A percentile compares a stretch with the other conserved stretches of the same genome.
Evolutionary conservation across 768 basidiomycete species (phyloP).

Genomic region (Suillus decipiens): DNA sequence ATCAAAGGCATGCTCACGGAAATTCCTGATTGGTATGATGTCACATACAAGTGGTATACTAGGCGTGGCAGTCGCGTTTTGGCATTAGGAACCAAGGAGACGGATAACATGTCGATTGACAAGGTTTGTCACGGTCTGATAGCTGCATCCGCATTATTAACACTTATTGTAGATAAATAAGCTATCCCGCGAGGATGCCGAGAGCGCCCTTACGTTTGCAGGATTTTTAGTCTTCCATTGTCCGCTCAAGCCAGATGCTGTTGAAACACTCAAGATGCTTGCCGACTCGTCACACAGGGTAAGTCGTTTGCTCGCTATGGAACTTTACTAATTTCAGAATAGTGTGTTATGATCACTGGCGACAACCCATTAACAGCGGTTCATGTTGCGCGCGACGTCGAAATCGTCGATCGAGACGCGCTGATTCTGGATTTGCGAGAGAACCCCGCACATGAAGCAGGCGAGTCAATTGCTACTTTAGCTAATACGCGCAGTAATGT

Average conservation of each 20-base stretch:
- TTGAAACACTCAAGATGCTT: slow-evolving; percentile 89
- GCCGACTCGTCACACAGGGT: slow-evolving; percentile 96
- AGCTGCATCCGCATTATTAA: neutral
- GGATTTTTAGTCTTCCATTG: slow-evolving; percentile 99
- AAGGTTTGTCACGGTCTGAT: slow-evolving; percentile 47
- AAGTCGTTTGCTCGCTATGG: slow-evolving; percentile 32
- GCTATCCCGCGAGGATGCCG: slow-evolving; percentile 77
- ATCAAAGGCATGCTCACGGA: slow-evolving; percentile 81
- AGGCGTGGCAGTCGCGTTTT: slow-evolving; percentile 91
- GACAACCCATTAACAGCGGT: slow-evolving; percentile 97
- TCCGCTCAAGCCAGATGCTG: slow-evolving; percentile 91
- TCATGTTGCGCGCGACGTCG: slow-evolving; percentile 94
- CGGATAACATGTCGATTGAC: slow-evolving; percentile 67
- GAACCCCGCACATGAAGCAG: slow-evolving; percentile 66
- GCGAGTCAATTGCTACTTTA: slow-evolving; percentile 42
- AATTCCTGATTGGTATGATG: slow-evolving; percentile 84
- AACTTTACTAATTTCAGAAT: slow-evolving; percentile 1
- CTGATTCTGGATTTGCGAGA: slow-evolving; percentile 91
- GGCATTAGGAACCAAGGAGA: slow-evolving; percentile 86
- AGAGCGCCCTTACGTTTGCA: slow-evolving; percentile 78
- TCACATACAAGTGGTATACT: slow-evolving; percentile 94
- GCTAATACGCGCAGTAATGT: neutral
- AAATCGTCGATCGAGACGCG: slow-evolving; percentile 94
- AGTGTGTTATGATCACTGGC: slow-evolving; percentile 99
- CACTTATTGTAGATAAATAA: slow-evolving; percentile 72